Percentiles rank a stretch among this genome's conserved stretches.
phyloP scores from a whole-genome alignment of 805 yeast species.

The Yamadazyma nakazawae region DNA sequence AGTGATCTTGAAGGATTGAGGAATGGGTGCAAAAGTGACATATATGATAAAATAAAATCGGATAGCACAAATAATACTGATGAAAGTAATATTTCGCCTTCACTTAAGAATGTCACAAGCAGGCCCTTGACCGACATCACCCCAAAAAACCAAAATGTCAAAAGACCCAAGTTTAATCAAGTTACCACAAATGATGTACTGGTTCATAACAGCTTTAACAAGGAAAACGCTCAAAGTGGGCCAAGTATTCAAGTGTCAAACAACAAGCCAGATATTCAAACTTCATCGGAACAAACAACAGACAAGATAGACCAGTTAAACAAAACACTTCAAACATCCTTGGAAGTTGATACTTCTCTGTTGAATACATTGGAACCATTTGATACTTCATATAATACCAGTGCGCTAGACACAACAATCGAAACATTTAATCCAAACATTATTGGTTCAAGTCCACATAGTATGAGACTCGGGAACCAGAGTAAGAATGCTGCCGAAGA shows the following conservation, averaged over 20 bases:
- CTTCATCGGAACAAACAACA: not conserved
- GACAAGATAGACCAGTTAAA: not conserved
- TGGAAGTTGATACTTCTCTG: not conserved
- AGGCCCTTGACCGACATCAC: not conserved
- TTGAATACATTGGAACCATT: not conserved
- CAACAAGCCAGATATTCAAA: not conserved
- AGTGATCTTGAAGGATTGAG: not conserved
- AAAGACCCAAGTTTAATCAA: not conserved
- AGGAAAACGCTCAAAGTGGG: not conserved
- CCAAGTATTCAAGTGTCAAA: not conserved
- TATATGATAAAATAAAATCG: too few species aligned
- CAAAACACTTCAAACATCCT: too few species aligned
- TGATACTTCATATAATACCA: not conserved
- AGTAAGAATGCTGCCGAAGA: not conserved
- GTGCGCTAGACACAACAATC: not conserved
- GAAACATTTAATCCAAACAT: not conserved
- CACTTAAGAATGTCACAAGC: not conserved
- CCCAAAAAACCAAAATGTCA: not conserved
- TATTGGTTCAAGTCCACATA: not conserved
- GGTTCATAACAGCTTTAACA: not conserved
- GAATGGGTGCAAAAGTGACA: not conserved
- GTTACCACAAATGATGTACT: not conserved
- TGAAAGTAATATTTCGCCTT: not conserved
- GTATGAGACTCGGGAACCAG: not conserved
- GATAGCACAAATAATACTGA: not conserved